These are phyloP conservation scores for Ogataea trehaloabstinens DNA, from an alignment of 805 yeast genomes.

Conservation along the genomic window DNA sequence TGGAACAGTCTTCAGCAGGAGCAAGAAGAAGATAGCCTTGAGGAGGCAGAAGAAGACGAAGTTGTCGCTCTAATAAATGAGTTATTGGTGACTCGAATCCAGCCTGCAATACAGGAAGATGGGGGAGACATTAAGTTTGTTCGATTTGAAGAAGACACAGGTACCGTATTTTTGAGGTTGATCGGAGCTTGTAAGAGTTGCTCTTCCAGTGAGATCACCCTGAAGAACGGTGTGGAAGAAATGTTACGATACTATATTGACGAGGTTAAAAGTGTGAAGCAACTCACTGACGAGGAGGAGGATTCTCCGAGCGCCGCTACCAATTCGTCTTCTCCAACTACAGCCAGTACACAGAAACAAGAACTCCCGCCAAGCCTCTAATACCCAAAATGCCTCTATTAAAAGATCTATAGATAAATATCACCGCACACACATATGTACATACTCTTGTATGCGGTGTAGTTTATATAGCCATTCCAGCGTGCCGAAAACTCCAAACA, in stretches of 20 bases:
- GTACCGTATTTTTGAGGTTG: conserved; percentile 81
- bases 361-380: conserved; percentile 36
- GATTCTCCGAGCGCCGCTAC: conserved; percentile 20
- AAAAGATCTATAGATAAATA: conserved; percentile 1
- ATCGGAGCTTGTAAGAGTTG: conserved; percentile 97
- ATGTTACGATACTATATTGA: conserved; percentile 97
- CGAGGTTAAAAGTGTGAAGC: conserved; percentile 86
- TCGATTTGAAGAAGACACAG: conserved; percentile 81
- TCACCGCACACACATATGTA: neutral
- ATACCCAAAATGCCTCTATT: conserved; percentile 9
- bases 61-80: conserved; percentile 88
- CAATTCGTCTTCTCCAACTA: neutral
- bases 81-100: conserved; percentile 86
- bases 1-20: conserved; percentile 29
- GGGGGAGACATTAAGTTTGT: conserved; percentile 95
- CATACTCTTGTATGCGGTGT: neutral
- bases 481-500: too few relatives aligned
- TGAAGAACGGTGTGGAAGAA: conserved; percentile 94
- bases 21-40: conserved; percentile 34
- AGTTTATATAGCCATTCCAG: neutral
- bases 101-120: conserved; percentile 98
- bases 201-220: conserved; percentile 84
- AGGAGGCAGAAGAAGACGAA: conserved; percentile 65
- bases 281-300: conserved; percentile 80
- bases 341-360: conserved; percentile 10